A percentile compares a stretch with the other conserved stretches of the same genome.
These are phyloP conservation scores for Erythrophleum fordii DNA, from an alignment of 306 rosid species.

Conservation along the genomic window DNA sequence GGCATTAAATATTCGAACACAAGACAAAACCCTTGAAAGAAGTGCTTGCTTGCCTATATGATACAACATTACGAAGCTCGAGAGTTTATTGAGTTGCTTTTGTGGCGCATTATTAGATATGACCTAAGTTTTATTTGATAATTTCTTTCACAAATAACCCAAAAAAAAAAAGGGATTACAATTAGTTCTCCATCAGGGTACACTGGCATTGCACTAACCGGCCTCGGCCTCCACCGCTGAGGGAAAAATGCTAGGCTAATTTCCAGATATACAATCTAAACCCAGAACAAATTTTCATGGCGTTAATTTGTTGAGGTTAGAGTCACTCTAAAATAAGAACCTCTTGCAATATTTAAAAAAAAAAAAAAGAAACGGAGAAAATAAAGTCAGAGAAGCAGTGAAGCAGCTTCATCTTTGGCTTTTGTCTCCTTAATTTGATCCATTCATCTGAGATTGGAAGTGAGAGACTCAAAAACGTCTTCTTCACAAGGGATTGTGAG, in stretches of 20 bases:
- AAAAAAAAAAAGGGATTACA: background rate
- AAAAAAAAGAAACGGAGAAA: conserved; percentile 19
- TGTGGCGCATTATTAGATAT: conserved; percentile 2
- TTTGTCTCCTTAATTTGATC: background rate
- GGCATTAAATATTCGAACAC: conserved; percentile 20
- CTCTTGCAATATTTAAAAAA: background rate
- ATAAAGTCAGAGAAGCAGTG: conserved; percentile 70
- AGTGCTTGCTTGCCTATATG: conserved; percentile 9
- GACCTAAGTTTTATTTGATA: background rate
- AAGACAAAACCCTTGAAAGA: conserved; percentile 47
- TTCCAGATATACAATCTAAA: conserved; percentile 48
- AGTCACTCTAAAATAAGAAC: conserved; percentile 43
- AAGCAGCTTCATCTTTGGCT: conserved; percentile 76
- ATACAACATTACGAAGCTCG: background rate
- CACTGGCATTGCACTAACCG: conserved; percentile 20
- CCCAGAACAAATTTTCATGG: conserved; percentile 38
- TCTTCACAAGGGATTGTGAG: conserved; percentile 93
- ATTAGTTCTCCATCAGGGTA: conserved; percentile 57
- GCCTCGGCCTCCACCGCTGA: conserved; percentile 46
- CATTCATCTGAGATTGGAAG: conserved; percentile 72
- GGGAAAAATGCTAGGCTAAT: conserved; percentile 38
- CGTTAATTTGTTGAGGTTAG: conserved; percentile 50
- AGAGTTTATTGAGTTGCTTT: background rate
- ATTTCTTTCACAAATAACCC: background rate
- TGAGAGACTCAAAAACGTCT: conserved; percentile 68